phyloP scores from a whole-genome alignment of 306 rosid genomes.

The Gastrolobium villosum region DNA sequence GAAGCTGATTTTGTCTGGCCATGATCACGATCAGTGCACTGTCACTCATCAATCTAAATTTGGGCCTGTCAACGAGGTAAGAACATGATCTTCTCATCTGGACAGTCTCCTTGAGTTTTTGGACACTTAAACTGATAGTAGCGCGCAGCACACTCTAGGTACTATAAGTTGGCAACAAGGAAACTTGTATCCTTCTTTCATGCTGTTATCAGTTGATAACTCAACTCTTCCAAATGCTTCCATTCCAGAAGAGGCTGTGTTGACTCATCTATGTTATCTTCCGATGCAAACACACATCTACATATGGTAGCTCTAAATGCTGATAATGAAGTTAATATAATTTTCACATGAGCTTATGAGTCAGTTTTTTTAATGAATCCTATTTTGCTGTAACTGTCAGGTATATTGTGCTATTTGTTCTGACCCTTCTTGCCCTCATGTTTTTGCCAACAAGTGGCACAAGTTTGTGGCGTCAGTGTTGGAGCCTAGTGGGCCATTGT shows the following conservation, averaged over 20 bases:
- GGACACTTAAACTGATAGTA: constrained; percentile 51
- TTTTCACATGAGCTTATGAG: constrained; percentile 19
- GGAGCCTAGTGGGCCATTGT: constrained; percentile 44
- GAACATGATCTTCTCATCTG: constrained; percentile 42
- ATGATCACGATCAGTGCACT: constrained; percentile 90
- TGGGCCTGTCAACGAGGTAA: constrained; percentile 78
- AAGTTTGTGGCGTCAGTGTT: constrained; percentile 62
- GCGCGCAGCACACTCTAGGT: constrained; percentile 87
- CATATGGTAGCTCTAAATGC: constrained; percentile 62
- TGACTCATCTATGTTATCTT: constrained; percentile 76
- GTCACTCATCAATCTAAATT: constrained; percentile 63
- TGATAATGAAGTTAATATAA: constrained; percentile 34
- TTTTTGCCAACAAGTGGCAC: constrained; percentile 75
- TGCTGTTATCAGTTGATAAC: constrained; percentile 76
- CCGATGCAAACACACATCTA: constrained; percentile 77
- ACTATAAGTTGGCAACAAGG: constrained; percentile 95
- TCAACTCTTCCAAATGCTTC: constrained; percentile 58
- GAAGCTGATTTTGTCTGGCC: constrained; percentile 83
- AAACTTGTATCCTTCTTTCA: constrained; percentile 84
- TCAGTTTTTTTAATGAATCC: constrained; percentile 23
- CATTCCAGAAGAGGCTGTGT: constrained; percentile 60
- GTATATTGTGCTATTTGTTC: constrained; percentile 66
- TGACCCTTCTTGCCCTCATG: constrained; percentile 72
- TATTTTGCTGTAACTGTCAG: constrained; percentile 53
- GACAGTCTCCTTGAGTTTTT: constrained; percentile 38